Percentiles rank a stretch among this genome's conserved stretches.
Conservation (phyloP, 2,329 filamentous ascomycete species). For the Arthrobotrys pseudoclavata region DNA sequence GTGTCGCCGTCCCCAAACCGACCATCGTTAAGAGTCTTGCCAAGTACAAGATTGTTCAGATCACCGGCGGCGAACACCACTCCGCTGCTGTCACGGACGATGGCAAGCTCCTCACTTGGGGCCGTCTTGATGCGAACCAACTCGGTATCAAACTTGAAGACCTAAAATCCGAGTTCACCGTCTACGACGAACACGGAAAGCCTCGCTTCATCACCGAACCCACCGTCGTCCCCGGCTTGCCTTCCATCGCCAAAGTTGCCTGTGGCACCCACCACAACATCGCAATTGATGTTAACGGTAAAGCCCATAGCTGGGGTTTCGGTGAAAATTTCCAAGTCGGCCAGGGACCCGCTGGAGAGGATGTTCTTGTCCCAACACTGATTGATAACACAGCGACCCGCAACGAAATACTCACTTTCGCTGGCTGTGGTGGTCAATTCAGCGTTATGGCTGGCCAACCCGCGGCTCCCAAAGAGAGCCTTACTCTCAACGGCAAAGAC, state of each 20-base stretch:
- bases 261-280: conserved; percentile 81
- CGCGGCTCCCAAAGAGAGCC: conserved; percentile 34
- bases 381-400: conserved; percentile 88
- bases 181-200: conserved; percentile 75
- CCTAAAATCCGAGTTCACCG: conserved; percentile 73
- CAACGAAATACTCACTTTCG: conserved; percentile 79
- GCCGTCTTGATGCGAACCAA: conserved; percentile 71
- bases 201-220: conserved; percentile 81
- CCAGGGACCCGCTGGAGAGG: conserved; percentile 79
- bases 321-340: conserved; percentile 84
- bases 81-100: conserved; percentile 75
- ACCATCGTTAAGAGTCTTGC: conserved; percentile 76
- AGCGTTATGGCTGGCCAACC: conserved; percentile 73
- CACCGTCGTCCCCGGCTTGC: conserved; percentile 72
- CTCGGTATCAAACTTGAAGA: conserved; percentile 72
- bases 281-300: conserved; percentile 75
- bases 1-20: conserved; percentile 80
- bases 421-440: conserved; percentile 91
- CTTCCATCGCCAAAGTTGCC: conserved; percentile 72
- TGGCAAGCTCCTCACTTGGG: conserved; percentile 74
- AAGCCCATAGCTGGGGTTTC: conserved; percentile 84
- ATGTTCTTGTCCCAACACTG: conserved; percentile 80
- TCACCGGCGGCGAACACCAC: conserved; percentile 83
- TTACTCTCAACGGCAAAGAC: conserved; percentile 53
- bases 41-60: conserved; percentile 74